Percentiles rank a stretch among this genome's conserved stretches.
These are phyloP conservation scores for Debaryomyces psychrophilus DNA, from an alignment of 1,139 yeast species.

Conservation along the genomic window DNA sequence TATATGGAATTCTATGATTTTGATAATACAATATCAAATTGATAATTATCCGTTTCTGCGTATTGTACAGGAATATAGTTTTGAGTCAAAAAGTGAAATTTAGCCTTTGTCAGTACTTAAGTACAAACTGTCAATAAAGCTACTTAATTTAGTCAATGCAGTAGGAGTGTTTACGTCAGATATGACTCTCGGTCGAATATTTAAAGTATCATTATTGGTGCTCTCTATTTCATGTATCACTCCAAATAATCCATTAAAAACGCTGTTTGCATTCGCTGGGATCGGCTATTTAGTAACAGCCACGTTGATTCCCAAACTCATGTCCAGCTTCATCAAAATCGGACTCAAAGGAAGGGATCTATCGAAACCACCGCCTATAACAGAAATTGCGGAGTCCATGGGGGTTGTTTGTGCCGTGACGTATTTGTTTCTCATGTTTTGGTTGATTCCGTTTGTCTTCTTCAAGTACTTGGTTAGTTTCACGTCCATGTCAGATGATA, in stretches of 20 bases:
- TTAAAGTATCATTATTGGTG: slow-evolving; percentile 18
- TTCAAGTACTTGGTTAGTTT: slow-evolving; percentile 72
- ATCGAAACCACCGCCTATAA: slow-evolving; percentile 67
- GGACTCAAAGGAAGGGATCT: slow-evolving; percentile 87
- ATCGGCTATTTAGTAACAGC: slow-evolving; percentile 65
- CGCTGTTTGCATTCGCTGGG: slow-evolving; percentile 67
- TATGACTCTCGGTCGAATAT: slow-evolving; percentile 3
- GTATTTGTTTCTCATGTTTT: slow-evolving; percentile 77
- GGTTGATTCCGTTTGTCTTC: slow-evolving; percentile 87
- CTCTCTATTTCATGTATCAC: slow-evolving; percentile 26
- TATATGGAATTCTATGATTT: no score
- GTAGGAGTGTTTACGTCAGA: neutral
- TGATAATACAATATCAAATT: slow-evolving; percentile 1
- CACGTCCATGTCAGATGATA: slow-evolving; percentile 40
- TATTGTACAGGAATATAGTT: slow-evolving; percentile 4
- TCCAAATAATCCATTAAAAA: slow-evolving; percentile 42
- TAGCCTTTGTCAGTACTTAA: neutral
- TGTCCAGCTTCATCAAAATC: slow-evolving; percentile 66
- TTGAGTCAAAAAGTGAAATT: neutral
- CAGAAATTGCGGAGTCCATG: slow-evolving; percentile 78
- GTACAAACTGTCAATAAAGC: neutral
- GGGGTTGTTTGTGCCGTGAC: slow-evolving; percentile 87
- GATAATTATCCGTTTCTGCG: neutral
- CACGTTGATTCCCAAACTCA: slow-evolving; percentile 65
- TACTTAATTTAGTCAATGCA: neutral